Conservation (phyloP, 345 rosid genomes). For the Capsella bursapastoris region DNA sequence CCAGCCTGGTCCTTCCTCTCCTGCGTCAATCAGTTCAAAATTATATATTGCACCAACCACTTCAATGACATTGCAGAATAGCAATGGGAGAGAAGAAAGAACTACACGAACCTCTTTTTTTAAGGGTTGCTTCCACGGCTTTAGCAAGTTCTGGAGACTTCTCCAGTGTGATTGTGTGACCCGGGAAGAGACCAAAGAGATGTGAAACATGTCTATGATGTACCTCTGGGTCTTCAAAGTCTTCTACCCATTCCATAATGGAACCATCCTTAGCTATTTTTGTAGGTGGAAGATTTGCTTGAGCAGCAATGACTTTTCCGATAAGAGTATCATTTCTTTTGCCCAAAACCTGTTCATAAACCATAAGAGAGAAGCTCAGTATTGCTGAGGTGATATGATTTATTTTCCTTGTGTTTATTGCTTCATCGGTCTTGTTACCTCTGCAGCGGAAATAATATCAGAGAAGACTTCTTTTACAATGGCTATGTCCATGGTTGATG, state of each 20-base stretch:
- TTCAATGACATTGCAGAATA: constrained; percentile 7
- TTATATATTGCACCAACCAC: not conserved
- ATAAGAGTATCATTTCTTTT: constrained; percentile 60
- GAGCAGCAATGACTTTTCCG: constrained; percentile 60
- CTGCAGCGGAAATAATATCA: constrained; percentile 71
- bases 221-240: constrained; percentile 80
- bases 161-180: constrained; percentile 74
- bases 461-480: constrained; percentile 80
- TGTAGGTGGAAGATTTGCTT: constrained; percentile 68
- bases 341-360: constrained; percentile 62
- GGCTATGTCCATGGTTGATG: constrained; percentile 94
- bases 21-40: constrained; percentile 46
- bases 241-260: constrained; percentile 97
- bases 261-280: constrained; percentile 79
- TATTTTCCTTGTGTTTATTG: not conserved
- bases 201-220: constrained; percentile 90
- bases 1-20: constrained; percentile 98
- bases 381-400: not conserved
- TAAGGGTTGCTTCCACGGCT: constrained; percentile 74
- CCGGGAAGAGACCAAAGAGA: constrained; percentile 92
- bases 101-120: constrained; percentile 69
- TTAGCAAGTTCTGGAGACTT: constrained; percentile 73
- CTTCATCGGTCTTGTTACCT: constrained; percentile 58
- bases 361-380: constrained; percentile 31
- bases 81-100: constrained; percentile 6